phyloP scores from a whole-genome alignment of 345 rosid species.

The Rhizophora mangle region DNA sequence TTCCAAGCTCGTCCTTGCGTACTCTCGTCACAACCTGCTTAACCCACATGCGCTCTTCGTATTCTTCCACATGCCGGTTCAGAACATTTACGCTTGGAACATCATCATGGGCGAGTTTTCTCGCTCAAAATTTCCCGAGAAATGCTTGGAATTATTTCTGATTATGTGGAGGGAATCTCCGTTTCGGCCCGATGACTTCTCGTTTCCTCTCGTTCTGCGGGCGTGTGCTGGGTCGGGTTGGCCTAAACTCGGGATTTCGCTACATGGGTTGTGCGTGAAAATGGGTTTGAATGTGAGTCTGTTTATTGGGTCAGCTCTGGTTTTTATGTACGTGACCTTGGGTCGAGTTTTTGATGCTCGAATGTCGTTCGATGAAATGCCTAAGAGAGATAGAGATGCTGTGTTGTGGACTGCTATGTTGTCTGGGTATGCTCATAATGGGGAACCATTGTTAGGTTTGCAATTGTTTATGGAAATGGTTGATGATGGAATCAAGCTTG shows the following conservation, averaged over 20 bases:
- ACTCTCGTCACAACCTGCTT: slow-evolving; percentile 45
- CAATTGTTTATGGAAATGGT: slow-evolving; percentile 45
- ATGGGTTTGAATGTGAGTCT: slow-evolving; percentile 42
- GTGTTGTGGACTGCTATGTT: slow-evolving; percentile 61
- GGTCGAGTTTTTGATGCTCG: slow-evolving; percentile 35
- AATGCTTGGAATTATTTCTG: slow-evolving; percentile 42
- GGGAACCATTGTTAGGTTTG: slow-evolving; percentile 44
- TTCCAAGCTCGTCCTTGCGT: slow-evolving; percentile 52
- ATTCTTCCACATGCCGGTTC: slow-evolving; percentile 60
- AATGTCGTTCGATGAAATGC: slow-evolving; percentile 53
- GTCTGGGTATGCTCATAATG: slow-evolving; percentile 61
- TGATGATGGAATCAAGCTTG: slow-evolving; percentile 31
- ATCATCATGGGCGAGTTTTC: slow-evolving; percentile 62
- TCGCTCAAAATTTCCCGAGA: slow-evolving; percentile 38
- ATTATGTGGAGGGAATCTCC: slow-evolving; percentile 39
- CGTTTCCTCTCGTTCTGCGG: slow-evolving; percentile 59
- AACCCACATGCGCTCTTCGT: slow-evolving; percentile 40
- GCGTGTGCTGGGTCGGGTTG: slow-evolving; percentile 43
- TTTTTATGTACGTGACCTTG: slow-evolving; percentile 35
- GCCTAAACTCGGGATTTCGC: slow-evolving; percentile 22
- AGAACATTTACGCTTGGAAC: slow-evolving; percentile 66
- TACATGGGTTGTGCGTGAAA: slow-evolving; percentile 50
- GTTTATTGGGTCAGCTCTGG: slow-evolving; percentile 53
- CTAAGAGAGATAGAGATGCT: slow-evolving; percentile 49
- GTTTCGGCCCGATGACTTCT: slow-evolving; percentile 49